Base-by-base conservation (phyloP, 371 early-diverging fungal genomes). In the Batkoa obscura region DNA sequence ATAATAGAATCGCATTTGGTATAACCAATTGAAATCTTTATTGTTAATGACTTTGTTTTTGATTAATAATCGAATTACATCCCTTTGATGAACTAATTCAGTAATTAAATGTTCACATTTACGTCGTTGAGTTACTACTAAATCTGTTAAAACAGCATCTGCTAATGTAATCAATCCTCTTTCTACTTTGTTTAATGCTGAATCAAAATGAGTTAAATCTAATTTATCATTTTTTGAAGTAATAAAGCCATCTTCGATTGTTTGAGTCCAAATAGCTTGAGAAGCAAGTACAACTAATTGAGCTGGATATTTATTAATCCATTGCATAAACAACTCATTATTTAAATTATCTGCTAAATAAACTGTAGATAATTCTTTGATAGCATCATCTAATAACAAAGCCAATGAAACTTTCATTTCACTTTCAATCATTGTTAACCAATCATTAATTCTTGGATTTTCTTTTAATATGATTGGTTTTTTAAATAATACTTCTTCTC, bases 91-190 rank as follows among this genome's bases (percentile, higher is more conserved):
- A 1, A 98, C 97, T 38, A 95, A 81, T 66, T 97, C 98, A 1
- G 98, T 96, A 53, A 98, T 91, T 50, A 98, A 67, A 60, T 93
- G 91, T 68, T 98, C 98, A 64, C 93, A 88, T 68, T 96, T 98
- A 60, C 84, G 79, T 57, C 98, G 86, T 56, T 78, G 76, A 56
- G 93, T 80, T 9, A 83, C 66, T 0, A 78, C 68, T 59, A 96
- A 70, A 59, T 95, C 92, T 55, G 80, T 70, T 10, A 96, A 73
- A 3, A 97, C 97, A 33, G 91, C 78, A 58, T 91, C 91, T 0
- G 98, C 95, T 33, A 98, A 76, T 13, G 88, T 72, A 31, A 83
- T 80, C 58, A 98, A 71, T 31, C 82, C 79, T 37, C 80, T 72
- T 56, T 86, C 81, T 8, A 89, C 77, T 36, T 79, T 66, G 0